Conservation (phyloP, 2,329 filamentous ascomycete species). For the Pseudonectria buxi region DNA sequence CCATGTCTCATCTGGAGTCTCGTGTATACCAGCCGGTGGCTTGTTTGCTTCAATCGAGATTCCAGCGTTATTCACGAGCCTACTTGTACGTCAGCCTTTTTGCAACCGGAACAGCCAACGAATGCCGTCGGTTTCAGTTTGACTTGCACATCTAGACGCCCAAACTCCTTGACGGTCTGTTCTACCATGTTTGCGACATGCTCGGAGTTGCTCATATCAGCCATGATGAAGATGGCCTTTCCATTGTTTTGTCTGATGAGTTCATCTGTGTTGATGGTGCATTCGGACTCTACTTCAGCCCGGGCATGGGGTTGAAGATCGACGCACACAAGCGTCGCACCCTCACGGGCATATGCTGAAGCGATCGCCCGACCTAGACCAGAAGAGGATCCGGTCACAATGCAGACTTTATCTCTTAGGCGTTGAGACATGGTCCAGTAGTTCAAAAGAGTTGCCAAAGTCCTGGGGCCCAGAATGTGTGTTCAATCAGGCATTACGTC, state of each 20-base stretch:
- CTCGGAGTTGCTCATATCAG: slow-evolving; percentile 33
- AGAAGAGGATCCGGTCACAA: slow-evolving; percentile 40
- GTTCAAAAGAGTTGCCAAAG: too few species aligned
- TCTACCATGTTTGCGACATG: slow-evolving; percentile 32
- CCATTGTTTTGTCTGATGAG: slow-evolving; percentile 29
- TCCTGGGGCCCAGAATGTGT: too few species aligned
- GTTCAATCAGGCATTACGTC: too few species aligned
- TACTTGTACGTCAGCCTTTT: slow-evolving; percentile 13
- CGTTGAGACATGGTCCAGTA: too few species aligned
- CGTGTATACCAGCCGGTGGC: slow-evolving; percentile 35
- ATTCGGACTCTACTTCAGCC: slow-evolving; percentile 20
- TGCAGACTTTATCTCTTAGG: slow-evolving; percentile 4
- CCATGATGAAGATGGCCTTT: slow-evolving; percentile 34
- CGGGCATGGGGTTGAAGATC: slow-evolving; percentile 28
- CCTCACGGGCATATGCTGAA: slow-evolving; percentile 32
- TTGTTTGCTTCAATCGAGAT: slow-evolving; percentile 32
- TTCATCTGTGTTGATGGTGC: slow-evolving; percentile 28
- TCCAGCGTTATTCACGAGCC: slow-evolving; percentile 37
- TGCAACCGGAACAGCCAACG: too few species aligned
- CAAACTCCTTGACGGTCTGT: slow-evolving; percentile 3
- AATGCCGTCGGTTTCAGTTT: too few species aligned
- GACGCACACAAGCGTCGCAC: slow-evolving; percentile 35
- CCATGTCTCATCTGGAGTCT: slow-evolving; percentile 38
- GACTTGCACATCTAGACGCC: too few species aligned
- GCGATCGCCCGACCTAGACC: slow-evolving; percentile 42